phyloP scores from a whole-genome alignment of 148 eudicot species.

The Cornus suecica region DNA sequence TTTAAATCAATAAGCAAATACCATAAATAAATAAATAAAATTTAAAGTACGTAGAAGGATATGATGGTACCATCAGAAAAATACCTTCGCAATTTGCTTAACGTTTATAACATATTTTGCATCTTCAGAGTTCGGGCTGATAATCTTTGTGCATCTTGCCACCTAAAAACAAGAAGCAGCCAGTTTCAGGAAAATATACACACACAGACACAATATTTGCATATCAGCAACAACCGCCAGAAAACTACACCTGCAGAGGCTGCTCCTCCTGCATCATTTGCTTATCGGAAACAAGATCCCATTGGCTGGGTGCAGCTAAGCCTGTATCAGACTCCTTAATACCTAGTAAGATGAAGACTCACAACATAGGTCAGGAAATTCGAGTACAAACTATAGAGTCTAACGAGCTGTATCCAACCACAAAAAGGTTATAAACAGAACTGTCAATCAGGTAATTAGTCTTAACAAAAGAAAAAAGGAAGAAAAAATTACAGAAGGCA shows the following conservation, averaged over 20 bases:
- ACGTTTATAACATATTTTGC: constrained; percentile 95
- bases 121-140: constrained; percentile 93
- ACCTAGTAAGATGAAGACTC: constrained; percentile 35
- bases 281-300: constrained; percentile 98
- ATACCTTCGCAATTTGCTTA: constrained; percentile 93
- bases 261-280: constrained; percentile 99
- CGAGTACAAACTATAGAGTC: background rate
- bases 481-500: background rate
- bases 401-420: background rate
- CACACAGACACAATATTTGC: background rate
- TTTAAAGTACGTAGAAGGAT: background rate
- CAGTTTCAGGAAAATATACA: background rate
- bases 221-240: background rate
- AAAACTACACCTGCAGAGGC: constrained; percentile 76
- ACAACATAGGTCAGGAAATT: background rate
- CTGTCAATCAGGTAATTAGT: background rate
- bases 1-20: background rate
- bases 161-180: constrained; percentile 46
- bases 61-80: background rate
- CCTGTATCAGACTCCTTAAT: constrained; percentile 99
- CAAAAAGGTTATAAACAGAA: background rate
- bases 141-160: constrained; percentile 97
- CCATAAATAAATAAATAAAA: too few relatives aligned
- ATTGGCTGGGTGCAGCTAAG: constrained; percentile 92
- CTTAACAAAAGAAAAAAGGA: background rate